phyloP scores from a whole-genome alignment of 345 rosid species.

The Aquilaria malaccensis region DNA sequence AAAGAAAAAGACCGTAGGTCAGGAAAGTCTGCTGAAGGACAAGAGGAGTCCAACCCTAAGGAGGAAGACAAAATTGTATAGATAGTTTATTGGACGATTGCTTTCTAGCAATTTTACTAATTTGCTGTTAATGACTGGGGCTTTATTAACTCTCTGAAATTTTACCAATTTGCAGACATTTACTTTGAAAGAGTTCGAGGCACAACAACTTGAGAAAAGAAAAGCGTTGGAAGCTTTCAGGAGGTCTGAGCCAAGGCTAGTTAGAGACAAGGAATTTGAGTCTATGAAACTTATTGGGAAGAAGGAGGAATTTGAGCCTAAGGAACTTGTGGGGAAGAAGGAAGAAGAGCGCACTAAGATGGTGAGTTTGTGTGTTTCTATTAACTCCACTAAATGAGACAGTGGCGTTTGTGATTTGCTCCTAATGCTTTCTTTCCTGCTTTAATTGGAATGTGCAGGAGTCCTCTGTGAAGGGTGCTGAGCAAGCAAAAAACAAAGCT shows the following conservation, averaged over 20 bases:
- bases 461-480: too few relatives aligned
- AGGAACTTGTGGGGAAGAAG: not conserved
- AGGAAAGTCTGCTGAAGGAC: not conserved
- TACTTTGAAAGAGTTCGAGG: constrained; percentile 13
- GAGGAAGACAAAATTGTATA: constrained; percentile 1
- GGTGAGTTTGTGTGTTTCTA: not conserved
- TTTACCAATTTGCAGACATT: constrained; percentile 3
- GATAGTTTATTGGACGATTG: constrained; percentile 1
- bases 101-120: not conserved
- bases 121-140: not conserved
- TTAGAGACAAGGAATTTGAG: constrained; percentile 13
- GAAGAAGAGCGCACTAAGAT: not conserved
- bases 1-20: not conserved
- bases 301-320: not conserved
- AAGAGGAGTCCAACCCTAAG: too few relatives aligned
- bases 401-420: not conserved
- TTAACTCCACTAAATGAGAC: too few relatives aligned
- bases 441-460: too few relatives aligned
- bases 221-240: constrained; percentile 5
- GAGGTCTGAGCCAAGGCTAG: constrained; percentile 5
- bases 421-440: not conserved
- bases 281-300: constrained; percentile 11
- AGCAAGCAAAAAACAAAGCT: too few relatives aligned
- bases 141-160: too few relatives aligned
- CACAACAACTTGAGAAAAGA: not conserved